phyloP scores from a whole-genome alignment of 1,284 basidiomycete species.

The Cryptococcus sp. region DNA sequence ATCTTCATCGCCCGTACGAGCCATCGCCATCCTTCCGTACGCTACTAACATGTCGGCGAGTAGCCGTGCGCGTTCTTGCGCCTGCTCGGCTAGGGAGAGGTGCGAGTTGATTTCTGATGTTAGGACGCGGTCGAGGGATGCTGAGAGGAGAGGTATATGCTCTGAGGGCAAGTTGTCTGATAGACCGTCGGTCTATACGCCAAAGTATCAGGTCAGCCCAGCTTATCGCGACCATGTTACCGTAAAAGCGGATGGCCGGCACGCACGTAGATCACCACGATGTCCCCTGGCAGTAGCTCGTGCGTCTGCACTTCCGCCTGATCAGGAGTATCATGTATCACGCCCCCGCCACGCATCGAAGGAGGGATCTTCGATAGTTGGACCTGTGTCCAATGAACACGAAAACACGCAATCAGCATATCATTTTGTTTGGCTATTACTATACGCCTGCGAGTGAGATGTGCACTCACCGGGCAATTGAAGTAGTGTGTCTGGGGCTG shows the following conservation, averaged over 20 bases:
- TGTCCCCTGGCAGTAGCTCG: constrained; percentile 48
- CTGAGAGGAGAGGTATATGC: constrained; percentile 49
- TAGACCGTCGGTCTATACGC: constrained; percentile 58
- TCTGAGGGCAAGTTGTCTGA: constrained; percentile 58
- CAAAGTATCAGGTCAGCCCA: constrained; percentile 1
- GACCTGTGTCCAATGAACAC: constrained; percentile 27
- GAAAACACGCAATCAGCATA: no score
- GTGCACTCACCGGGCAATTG: constrained; percentile 51
- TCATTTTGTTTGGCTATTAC: no score
- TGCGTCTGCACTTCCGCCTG: constrained; percentile 43
- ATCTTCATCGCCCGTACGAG: constrained; percentile 45
- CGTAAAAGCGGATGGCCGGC: no score
- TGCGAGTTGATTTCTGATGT: constrained; percentile 38
- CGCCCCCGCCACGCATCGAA: constrained; percentile 21
- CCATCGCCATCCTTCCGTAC: constrained; percentile 54
- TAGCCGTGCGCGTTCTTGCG: constrained; percentile 46
- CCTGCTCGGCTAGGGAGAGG: constrained; percentile 41
- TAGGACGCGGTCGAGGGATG: constrained; percentile 33
- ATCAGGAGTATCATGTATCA: constrained; percentile 39
- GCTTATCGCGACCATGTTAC: not conserved
- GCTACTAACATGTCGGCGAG: constrained; percentile 55
- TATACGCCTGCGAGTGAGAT: not conserved
- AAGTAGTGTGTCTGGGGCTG: constrained; percentile 53
- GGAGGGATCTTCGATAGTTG: constrained; percentile 39
- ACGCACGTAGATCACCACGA: constrained; percentile 51